phyloP scores from a whole-genome alignment of 208 protist genomes.

The Wallacemonas collosoma region DNA sequence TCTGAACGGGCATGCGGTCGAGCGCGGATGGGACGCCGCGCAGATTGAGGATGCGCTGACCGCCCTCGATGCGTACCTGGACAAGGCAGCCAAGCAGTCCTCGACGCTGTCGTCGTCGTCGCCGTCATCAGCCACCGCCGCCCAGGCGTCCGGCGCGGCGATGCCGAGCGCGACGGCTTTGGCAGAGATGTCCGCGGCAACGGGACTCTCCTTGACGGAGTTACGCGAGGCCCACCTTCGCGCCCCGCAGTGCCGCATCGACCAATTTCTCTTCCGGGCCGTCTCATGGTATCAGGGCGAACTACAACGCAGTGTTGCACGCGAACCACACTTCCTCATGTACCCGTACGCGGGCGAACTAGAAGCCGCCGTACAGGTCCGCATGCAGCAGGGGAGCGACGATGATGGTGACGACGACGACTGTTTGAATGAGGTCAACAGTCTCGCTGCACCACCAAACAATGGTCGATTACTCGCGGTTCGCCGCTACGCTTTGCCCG shows the following conservation, averaged over 20 bases:
- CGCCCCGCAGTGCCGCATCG: constrained; percentile 14
- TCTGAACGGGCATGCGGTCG: neutral
- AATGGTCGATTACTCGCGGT: constrained; percentile 18
- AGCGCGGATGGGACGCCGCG: neutral
- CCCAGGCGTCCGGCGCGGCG: neutral
- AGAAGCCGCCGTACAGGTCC: constrained; percentile 1
- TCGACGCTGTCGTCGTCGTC: neutral
- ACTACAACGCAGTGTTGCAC: neutral
- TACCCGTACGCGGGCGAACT: constrained; percentile 18
- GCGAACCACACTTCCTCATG: constrained; percentile 17
- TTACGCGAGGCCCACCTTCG: neutral
- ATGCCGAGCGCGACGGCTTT: neutral
- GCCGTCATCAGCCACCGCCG: neutral
- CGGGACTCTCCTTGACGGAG: constrained; percentile 11
- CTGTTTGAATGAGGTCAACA: constrained; percentile 3
- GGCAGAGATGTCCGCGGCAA: neutral
- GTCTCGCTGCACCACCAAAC: neutral
- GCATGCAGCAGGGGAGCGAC: constrained; percentile 14
- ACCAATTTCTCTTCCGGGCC: constrained; percentile 9
- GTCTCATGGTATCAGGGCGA: constrained; percentile 7
- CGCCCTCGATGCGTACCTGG: neutral
- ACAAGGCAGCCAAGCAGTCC: neutral
- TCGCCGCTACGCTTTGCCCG: constrained; percentile 17
- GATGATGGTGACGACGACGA: constrained; percentile 19
- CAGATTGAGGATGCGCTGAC: neutral